Conservation (phyloP, 352 stramenopile genomes). For the Globisporangium spiculum region DNA sequence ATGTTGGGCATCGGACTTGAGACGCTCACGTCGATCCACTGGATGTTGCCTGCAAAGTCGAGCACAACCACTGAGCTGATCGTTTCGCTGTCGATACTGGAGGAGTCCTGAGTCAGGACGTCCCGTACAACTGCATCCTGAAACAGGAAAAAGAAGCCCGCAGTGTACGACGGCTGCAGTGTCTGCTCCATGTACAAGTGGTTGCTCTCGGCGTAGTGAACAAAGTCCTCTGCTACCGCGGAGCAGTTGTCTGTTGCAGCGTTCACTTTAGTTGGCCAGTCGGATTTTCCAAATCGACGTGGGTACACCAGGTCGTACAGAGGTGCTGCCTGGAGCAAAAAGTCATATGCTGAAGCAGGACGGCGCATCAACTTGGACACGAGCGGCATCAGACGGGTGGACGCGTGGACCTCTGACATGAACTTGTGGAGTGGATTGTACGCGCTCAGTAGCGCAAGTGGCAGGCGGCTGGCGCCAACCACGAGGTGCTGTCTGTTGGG, state of each 20-base stretch:
- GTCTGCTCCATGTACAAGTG: slow-evolving; percentile 38
- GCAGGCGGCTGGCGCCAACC: neutral
- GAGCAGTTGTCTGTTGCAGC: neutral
- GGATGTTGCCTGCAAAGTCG: slow-evolving; percentile 2
- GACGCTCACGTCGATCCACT: slow-evolving; percentile 9
- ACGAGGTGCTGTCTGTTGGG: slow-evolving; percentile 2
- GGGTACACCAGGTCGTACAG: neutral
- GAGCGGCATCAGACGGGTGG: slow-evolving; percentile 5
- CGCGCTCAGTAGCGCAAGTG: neutral
- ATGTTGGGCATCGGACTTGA: slow-evolving; percentile 10
- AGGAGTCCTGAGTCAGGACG: neutral
- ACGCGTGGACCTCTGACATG: neutral
- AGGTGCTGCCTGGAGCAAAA: neutral
- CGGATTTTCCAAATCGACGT: neutral
- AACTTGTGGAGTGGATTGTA: neutral
- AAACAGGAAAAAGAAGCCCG: slow-evolving; percentile 33
- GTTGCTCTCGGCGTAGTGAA: slow-evolving; percentile 23
- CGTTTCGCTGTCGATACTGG: neutral
- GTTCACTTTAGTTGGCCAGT: neutral
- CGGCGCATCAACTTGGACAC: slow-evolving; percentile 8
- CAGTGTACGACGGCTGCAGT: slow-evolving; percentile 31
- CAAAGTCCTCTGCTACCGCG: neutral
- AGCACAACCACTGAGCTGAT: neutral
- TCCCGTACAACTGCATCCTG: slow-evolving; percentile 24
- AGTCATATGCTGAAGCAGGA: neutral